phyloP scores from a whole-genome alignment of 345 rosid species.

The Linum lewisii region DNA sequence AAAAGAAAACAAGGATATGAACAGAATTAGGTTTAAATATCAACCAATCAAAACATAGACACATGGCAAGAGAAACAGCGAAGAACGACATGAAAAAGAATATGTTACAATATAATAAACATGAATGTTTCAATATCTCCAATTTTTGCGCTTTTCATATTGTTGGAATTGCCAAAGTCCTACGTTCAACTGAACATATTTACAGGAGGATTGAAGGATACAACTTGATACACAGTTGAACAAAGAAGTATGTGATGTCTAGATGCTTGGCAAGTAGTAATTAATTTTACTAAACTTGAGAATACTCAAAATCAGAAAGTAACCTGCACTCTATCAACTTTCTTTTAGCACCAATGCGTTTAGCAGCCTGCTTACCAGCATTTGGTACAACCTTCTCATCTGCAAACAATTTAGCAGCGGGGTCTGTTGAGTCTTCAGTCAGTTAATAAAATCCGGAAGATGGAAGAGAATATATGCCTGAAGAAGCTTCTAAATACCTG shows the following conservation, averaged over 20 bases:
- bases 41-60: neutral
- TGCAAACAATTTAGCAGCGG: conserved; percentile 24
- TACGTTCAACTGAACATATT: neutral
- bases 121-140: neutral
- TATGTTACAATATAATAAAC: neutral
- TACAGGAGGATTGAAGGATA: neutral
- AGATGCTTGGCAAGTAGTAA: neutral
- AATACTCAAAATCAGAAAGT: conserved; percentile 8
- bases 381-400: conserved; percentile 29
- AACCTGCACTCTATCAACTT: conserved; percentile 51
- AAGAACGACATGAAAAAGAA: neutral
- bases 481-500: conserved; percentile 22
- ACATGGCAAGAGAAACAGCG: conserved; percentile 3
- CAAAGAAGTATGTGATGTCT: neutral
- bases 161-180: neutral
- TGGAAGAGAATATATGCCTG: conserved; percentile 6
- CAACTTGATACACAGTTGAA: neutral
- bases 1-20: neutral
- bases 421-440: conserved; percentile 5
- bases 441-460: neutral
- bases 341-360: conserved; percentile 48
- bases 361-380: conserved; percentile 30
- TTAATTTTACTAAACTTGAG: neutral
- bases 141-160: neutral
- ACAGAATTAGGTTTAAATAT: conserved; percentile 4